Percentiles rank a stretch among this genome's conserved stretches.
phyloP scores from a whole-genome alignment of 2,329 filamentous ascomycete species.

The Basipetospora chlamydospora region DNA sequence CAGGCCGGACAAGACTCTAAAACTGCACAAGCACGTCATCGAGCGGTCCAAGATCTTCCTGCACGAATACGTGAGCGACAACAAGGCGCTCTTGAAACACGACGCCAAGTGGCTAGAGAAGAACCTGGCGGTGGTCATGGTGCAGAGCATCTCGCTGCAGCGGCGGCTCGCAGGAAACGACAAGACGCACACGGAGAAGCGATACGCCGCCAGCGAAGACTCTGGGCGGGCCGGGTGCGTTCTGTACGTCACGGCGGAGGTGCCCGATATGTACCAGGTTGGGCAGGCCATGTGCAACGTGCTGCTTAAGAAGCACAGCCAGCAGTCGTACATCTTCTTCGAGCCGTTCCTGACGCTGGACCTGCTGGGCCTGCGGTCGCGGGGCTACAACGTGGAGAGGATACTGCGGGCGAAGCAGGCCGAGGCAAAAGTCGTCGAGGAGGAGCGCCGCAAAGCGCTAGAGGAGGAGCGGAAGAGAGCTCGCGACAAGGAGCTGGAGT shows the following conservation, averaged over 20 bases:
- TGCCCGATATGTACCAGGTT: conserved; percentile 79
- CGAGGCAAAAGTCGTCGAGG: conserved; percentile 76
- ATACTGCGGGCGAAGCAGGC: conserved; percentile 80
- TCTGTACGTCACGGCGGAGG: conserved; percentile 59
- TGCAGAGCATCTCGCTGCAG: conserved; percentile 63
- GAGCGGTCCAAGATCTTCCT: conserved; percentile 85
- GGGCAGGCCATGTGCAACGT: conserved; percentile 74
- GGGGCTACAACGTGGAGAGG: conserved; percentile 92
- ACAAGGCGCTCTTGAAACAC: conserved; percentile 64
- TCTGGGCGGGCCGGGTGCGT: conserved; percentile 41
- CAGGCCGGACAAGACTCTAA: conserved; percentile 54
- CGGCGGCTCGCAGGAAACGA: conserved; percentile 55
- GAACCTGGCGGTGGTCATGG: conserved; percentile 62
- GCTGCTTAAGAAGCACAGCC: conserved; percentile 66
- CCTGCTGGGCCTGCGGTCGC: conserved; percentile 63
- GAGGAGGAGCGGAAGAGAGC: conserved; percentile 59
- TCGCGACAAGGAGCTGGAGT: conserved; percentile 26
- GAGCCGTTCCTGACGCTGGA: conserved; percentile 83
- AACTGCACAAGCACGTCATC: conserved; percentile 65
- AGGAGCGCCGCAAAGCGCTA: conserved; percentile 58
- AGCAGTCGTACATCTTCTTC: conserved; percentile 79
- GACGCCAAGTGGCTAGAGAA: conserved; percentile 85
- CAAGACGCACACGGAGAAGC: conserved; percentile 58
- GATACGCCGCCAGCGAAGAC: conserved; percentile 53
- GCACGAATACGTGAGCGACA: conserved; percentile 58